Conservation (phyloP, 306 rosid genomes). For the Rosa multiflora region DNA sequence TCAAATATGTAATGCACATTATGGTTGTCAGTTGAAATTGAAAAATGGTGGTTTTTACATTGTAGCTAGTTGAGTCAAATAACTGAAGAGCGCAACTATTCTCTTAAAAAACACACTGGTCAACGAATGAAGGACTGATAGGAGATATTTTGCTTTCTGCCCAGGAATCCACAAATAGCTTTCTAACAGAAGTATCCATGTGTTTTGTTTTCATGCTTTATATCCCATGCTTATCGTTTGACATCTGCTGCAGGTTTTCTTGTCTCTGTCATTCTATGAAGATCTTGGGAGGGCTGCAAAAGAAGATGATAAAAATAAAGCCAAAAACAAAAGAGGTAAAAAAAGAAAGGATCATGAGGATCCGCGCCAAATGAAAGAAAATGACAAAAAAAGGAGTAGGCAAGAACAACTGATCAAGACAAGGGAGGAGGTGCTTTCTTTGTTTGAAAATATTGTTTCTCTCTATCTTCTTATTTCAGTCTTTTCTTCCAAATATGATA, state of each 20-base stretch:
- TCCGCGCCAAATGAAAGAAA: constrained; percentile 52
- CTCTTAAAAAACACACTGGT: not conserved
- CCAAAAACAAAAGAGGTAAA: constrained; percentile 51
- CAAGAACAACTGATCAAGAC: constrained; percentile 59
- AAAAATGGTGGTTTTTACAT: not conserved
- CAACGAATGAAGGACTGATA: not conserved
- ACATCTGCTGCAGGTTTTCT: constrained; percentile 66
- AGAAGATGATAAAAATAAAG: constrained; percentile 53
- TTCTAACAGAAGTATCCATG: not conserved
- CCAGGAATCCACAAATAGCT: not conserved
- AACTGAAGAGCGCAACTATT: no score
- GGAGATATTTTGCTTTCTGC: not conserved
- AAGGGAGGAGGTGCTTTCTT: constrained; percentile 68
- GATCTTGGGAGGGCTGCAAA: constrained; percentile 67
- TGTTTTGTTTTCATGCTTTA: not conserved
- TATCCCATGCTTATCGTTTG: constrained; percentile 20
- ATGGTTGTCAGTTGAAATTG: not conserved
- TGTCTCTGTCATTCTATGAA: constrained; percentile 74
- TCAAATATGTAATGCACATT: not conserved
- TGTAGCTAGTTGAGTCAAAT: not conserved
- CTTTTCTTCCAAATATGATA: constrained; percentile 5
- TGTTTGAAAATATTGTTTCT: constrained; percentile 16
- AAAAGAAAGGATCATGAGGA: constrained; percentile 66
- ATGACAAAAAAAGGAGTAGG: constrained; percentile 70
- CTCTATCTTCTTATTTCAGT: constrained; percentile 24